Evolutionary conservation across 768 basidiomycete genomes (phyloP).

Genomic region (Trichaptum fuscoviolaceum): DNA sequence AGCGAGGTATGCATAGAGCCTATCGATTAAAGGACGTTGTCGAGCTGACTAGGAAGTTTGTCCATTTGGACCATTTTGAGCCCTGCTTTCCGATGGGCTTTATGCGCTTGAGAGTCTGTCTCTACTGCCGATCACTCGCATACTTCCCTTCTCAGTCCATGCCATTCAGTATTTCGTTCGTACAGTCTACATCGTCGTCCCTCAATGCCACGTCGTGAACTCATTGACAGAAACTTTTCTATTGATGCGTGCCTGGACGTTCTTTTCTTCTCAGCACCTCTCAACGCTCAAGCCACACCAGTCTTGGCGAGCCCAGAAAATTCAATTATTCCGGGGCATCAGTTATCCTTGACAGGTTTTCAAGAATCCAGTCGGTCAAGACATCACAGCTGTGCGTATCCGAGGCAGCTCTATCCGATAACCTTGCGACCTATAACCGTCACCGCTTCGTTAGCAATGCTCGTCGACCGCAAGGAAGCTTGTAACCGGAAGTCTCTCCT

Average conservation of each 20-base stretch:
- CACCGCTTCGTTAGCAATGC: background rate
- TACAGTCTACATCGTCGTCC: background rate
- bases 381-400: background rate
- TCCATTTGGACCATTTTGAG: no score
- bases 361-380: background rate
- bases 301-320: background rate
- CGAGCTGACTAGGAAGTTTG: no score
- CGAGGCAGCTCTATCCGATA: background rate
- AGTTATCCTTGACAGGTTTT: background rate
- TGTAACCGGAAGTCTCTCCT: background rate
- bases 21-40: no score
- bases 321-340: background rate
- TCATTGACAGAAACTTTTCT: background rate
- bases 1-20: no score
- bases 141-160: background rate
- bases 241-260: background rate
- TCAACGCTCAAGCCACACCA: background rate
- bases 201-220: background rate
- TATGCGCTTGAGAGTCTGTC: background rate
- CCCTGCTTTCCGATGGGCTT: background rate
- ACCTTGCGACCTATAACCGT: background rate
- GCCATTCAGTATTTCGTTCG: background rate
- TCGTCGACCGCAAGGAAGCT: background rate
- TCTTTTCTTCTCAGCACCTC: background rate
- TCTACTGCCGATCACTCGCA: background rate